phyloP scores from a whole-genome alignment of 257 asterid species.

The Solanum clarkiae region DNA sequence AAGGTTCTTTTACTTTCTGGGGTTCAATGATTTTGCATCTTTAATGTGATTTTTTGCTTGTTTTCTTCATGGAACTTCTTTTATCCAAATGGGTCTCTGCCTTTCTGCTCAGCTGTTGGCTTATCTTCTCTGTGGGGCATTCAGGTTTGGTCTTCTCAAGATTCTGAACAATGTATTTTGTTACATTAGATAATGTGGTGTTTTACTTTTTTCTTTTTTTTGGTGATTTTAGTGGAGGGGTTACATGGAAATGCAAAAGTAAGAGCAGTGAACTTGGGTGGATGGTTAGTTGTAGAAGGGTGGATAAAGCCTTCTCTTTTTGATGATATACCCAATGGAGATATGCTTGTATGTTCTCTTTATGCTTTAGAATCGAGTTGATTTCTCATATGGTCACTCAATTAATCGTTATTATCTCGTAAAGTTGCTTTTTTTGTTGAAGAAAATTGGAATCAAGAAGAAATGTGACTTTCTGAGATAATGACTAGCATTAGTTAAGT shows the following conservation, averaged over 20 bases:
- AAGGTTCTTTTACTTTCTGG: slow-evolving; percentile 2
- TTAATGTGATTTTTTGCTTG: slow-evolving; percentile 14
- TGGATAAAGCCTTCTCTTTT: slow-evolving; percentile 85
- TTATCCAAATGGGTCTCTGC: slow-evolving; percentile 33
- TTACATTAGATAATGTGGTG: background rate
- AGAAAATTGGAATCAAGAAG: background rate
- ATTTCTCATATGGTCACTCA: background rate
- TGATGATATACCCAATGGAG: slow-evolving; percentile 56
- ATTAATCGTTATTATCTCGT: background rate
- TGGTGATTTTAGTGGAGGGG: slow-evolving; percentile 40
- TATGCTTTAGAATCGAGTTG: background rate
- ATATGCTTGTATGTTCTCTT: slow-evolving; percentile 54
- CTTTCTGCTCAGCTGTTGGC: slow-evolving; percentile 32
- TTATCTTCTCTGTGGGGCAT: slow-evolving; percentile 30
- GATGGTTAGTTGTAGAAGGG: slow-evolving; percentile 80
- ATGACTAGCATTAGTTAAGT: background rate
- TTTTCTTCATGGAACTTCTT: slow-evolving; percentile 32
- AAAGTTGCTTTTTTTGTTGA: background rate
- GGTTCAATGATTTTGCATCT: background rate
- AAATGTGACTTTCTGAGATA: background rate
- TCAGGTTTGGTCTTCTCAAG: slow-evolving; percentile 34
- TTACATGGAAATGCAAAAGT: slow-evolving; percentile 40
- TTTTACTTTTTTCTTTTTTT: background rate
- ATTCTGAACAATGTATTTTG: background rate
- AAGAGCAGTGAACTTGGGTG: slow-evolving; percentile 82